Evolutionary conservation across 208 protist species (phyloP).

Genomic region (Entamoeba histolytica): DNA sequence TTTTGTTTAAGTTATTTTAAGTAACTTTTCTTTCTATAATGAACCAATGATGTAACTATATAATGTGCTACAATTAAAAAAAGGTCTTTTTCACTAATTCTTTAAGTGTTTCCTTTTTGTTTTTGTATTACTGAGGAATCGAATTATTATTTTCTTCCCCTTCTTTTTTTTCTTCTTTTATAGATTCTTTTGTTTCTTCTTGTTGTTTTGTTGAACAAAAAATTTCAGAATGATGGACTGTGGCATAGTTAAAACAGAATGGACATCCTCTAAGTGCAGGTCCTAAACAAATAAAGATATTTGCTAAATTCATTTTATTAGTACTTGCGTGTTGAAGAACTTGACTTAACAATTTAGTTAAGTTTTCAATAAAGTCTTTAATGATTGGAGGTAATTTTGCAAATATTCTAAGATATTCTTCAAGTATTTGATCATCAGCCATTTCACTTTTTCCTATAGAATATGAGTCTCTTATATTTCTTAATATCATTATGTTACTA

Average conservation of each 20-base stretch:
- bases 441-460: neutral
- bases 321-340: neutral
- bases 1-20: too few species aligned
- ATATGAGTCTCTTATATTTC: neutral
- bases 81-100: too few species aligned
- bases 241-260: neutral
- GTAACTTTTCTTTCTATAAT: too few species aligned
- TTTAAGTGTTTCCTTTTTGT: too few species aligned
- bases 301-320: neutral
- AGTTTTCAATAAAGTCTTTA: neutral
- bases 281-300: neutral
- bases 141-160: neutral
- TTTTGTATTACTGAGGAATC: too few species aligned
- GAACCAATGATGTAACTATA: too few species aligned
- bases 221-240: neutral
- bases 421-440: neutral
- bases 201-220: neutral
- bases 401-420: neutral
- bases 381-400: neutral
- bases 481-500: neutral
- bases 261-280: neutral
- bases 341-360: neutral
- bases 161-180: neutral
- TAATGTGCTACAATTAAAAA: too few species aligned
- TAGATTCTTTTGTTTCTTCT: neutral